Conservation (phyloP, 352 stramenopile species). For the Phytophthora boehmeriae region DNA sequence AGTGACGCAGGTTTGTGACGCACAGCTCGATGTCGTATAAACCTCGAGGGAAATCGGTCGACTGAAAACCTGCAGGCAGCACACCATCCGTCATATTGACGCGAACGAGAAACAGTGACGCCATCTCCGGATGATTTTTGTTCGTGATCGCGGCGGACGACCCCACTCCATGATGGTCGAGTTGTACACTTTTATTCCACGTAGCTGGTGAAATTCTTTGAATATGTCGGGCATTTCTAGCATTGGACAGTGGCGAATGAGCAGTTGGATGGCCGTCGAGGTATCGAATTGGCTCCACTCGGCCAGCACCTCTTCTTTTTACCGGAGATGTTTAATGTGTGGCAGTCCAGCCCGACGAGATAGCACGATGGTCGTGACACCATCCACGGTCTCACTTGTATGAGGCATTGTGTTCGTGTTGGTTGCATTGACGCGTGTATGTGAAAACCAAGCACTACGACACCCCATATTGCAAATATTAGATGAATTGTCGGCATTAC, state of each 20-base stretch:
- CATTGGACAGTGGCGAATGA: slow-evolving; percentile 36
- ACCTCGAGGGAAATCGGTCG: slow-evolving; percentile 27
- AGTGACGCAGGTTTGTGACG: slow-evolving; percentile 30
- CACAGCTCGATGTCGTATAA: slow-evolving; percentile 46
- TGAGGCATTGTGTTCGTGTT: slow-evolving; percentile 19
- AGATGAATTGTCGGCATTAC: slow-evolving; percentile 11
- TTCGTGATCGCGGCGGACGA: slow-evolving; percentile 27
- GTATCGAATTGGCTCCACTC: slow-evolving; percentile 29
- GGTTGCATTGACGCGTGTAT: slow-evolving; percentile 19
- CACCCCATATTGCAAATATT: slow-evolving; percentile 21
- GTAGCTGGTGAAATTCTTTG: slow-evolving; percentile 23
- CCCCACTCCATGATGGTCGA: slow-evolving; percentile 35
- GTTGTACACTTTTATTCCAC: slow-evolving; percentile 47
- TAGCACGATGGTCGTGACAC: slow-evolving; percentile 34
- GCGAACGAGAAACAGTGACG: slow-evolving; percentile 34
- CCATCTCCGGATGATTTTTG: slow-evolving; percentile 23
- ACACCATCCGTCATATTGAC: slow-evolving; percentile 37
- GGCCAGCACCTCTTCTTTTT: slow-evolving; percentile 7
- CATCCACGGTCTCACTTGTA: slow-evolving; percentile 42
- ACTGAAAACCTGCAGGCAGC: slow-evolving; percentile 38
- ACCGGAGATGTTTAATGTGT: slow-evolving; percentile 13
- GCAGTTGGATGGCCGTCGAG: slow-evolving; percentile 25
- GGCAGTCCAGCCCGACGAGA: slow-evolving; percentile 38
- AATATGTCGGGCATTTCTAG: slow-evolving; percentile 31
- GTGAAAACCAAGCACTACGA: slow-evolving; percentile 28